Evolutionary conservation across 2,329 filamentous ascomycete genomes (phyloP).

Genomic region (Penicillium carneum): DNA sequence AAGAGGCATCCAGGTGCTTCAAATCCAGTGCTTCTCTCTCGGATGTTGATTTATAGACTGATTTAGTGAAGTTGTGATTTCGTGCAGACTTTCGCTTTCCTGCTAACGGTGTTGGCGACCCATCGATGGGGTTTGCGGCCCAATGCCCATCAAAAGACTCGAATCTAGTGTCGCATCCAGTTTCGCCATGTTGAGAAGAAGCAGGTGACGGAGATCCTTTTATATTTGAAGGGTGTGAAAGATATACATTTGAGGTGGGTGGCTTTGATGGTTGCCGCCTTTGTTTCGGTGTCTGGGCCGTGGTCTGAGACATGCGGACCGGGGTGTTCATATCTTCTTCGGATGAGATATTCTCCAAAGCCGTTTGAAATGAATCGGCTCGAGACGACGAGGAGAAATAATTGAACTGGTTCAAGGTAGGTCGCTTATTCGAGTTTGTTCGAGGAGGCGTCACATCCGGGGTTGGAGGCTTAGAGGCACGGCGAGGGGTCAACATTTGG

Average conservation of each 20-base stretch:
- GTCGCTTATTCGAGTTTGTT: conserved; percentile 40
- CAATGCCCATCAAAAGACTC: conserved; percentile 67
- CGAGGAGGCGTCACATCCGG: conserved; percentile 78
- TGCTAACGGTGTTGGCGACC: conserved; percentile 26
- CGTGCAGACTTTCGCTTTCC: conserved; percentile 23
- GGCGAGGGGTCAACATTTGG: conserved; percentile 63
- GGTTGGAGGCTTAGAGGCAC: conserved; percentile 73
- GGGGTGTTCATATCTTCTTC: conserved; percentile 63
- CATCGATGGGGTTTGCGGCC: conserved; percentile 40
- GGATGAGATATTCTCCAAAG: conserved; percentile 68
- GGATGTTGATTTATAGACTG: background rate
- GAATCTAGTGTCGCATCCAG: conserved; percentile 55
- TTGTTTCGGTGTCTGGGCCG: conserved; percentile 31
- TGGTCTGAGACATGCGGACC: conserved; percentile 33
- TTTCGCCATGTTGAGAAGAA: conserved; percentile 27
- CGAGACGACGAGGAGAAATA: conserved; percentile 65
- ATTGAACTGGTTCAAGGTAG: conserved; percentile 60
- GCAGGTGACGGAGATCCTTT: conserved; percentile 23
- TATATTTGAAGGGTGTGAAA: conserved; percentile 37
- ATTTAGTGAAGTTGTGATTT: conserved; percentile 10
- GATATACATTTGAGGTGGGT: conserved; percentile 49
- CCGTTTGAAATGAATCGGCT: conserved; percentile 75
- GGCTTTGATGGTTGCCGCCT: conserved; percentile 28
- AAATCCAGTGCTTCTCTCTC: conserved; percentile 25
- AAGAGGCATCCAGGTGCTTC: conserved; percentile 31